These are phyloP conservation scores for Penicillium longicatenatum DNA, from an alignment of 495 filamentous ascomycete species.

Conservation along the genomic window DNA sequence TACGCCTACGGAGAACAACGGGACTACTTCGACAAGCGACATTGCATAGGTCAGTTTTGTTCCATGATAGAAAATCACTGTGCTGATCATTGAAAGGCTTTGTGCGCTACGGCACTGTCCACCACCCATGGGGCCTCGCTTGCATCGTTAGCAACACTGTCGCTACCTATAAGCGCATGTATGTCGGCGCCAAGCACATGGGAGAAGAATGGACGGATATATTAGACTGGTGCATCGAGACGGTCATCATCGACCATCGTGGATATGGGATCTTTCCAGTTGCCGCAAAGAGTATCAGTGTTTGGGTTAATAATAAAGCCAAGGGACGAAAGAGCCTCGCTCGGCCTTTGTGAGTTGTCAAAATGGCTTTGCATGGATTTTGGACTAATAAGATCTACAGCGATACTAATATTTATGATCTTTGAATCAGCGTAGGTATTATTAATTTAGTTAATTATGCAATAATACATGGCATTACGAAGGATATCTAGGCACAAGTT, in stretches of 20 bases:
- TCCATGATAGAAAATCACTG: neutral
- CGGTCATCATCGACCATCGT: conserved; percentile 54
- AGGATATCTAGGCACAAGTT: neutral
- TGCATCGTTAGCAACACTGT: conserved; percentile 59
- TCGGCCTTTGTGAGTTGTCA: conserved; percentile 19
- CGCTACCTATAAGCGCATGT: conserved; percentile 56
- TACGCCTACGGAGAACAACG: conserved; percentile 69
- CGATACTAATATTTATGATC: conserved; percentile 6
- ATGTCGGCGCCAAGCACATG: conserved; percentile 59
- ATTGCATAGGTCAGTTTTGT: conserved; percentile 58
- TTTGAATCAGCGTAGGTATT: neutral
- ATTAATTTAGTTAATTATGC: neutral
- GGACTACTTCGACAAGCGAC: conserved; percentile 66
- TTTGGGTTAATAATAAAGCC: conserved; percentile 56
- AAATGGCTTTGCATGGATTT: conserved; percentile 4
- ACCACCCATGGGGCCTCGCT: conserved; percentile 54
- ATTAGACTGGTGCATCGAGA: conserved; percentile 48
- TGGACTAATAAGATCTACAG: neutral
- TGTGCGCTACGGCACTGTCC: conserved; percentile 61
- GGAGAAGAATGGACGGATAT: conserved; percentile 68
- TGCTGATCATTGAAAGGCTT: conserved; percentile 38
- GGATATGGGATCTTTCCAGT: conserved; percentile 60
- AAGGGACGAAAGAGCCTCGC: conserved; percentile 16
- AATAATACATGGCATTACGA: neutral
- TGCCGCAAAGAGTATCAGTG: conserved; percentile 54